A percentile compares a stretch with the other conserved stretches of the same genome.
phyloP scores from a whole-genome alignment of 1,284 basidiomycete genomes.

The Pseudozyma sp. region DNA sequence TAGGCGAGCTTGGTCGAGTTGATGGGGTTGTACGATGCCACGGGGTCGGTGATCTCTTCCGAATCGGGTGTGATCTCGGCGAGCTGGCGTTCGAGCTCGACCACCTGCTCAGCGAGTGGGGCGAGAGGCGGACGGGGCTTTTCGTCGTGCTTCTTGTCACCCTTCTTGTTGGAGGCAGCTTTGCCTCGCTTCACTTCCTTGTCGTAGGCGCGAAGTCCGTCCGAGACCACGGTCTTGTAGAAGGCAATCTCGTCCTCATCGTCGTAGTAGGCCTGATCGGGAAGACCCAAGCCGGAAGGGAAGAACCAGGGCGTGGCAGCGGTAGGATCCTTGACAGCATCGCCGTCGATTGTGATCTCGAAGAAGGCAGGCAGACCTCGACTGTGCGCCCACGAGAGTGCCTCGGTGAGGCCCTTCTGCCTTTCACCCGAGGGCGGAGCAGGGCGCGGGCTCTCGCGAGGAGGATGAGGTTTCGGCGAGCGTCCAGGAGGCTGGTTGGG shows the following conservation, averaged over 20 bases:
- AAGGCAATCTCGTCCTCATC: conserved; percentile 79
- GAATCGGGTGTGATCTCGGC: conserved; percentile 77
- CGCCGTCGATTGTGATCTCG: conserved; percentile 83
- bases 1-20: conserved; percentile 75
- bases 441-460: conserved; percentile 45
- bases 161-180: conserved; percentile 69
- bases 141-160: conserved; percentile 71
- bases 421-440: conserved; percentile 53
- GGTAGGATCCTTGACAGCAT: conserved; percentile 88
- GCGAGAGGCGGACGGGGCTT: conserved; percentile 71
- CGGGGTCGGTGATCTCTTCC: conserved; percentile 78
- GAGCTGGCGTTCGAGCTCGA: conserved; percentile 84
- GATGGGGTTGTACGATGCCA: conserved; percentile 88
- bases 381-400: conserved; percentile 87
- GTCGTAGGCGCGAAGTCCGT: conserved; percentile 77
- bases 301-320: conserved; percentile 86
- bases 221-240: conserved; percentile 79
- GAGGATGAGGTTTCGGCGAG: conserved; percentile 53
- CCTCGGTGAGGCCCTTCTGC: conserved; percentile 77
- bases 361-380: conserved; percentile 78
- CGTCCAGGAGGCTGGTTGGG: conserved; percentile 56
- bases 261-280: conserved; percentile 93
- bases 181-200: conserved; percentile 65
- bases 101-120: conserved; percentile 78
- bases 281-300: conserved; percentile 85